phyloP scores from a whole-genome alignment of 1,284 basidiomycete species.

The Rhodotorula sp. region DNA sequence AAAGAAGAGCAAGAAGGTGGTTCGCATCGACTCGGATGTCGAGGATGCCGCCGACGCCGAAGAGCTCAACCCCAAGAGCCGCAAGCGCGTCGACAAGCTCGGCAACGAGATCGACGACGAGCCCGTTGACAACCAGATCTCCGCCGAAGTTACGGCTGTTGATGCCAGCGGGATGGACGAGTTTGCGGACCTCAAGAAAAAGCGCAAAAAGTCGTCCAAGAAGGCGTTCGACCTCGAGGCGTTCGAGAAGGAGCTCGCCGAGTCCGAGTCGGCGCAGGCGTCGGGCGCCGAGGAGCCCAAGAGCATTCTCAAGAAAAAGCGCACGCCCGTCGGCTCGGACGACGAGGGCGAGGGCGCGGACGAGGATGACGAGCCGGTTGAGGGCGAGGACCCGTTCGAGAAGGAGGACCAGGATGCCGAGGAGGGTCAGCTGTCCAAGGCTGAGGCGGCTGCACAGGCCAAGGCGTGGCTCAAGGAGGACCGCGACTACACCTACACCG shows the following conservation, averaged over 20 bases:
- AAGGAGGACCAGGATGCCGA: slow-evolving; percentile 62
- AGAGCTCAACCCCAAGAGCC: slow-evolving; percentile 1
- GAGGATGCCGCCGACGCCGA: slow-evolving; percentile 23
- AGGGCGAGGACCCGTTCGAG: slow-evolving; percentile 49
- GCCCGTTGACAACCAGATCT: slow-evolving; percentile 46
- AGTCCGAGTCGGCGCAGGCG: slow-evolving; percentile 47
- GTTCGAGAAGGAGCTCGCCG: slow-evolving; percentile 80
- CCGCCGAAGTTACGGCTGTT: slow-evolving; percentile 32
- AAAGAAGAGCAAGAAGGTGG: slow-evolving; percentile 56
- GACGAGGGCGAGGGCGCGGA: slow-evolving; percentile 56
- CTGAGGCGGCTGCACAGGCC: slow-evolving; percentile 64
- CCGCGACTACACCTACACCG: slow-evolving; percentile 90
- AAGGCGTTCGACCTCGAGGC: slow-evolving; percentile 62
- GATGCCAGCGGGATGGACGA: slow-evolving; percentile 49
- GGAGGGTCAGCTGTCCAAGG: slow-evolving; percentile 66
- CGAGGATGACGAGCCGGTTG: slow-evolving; percentile 62
- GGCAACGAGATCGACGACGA: slow-evolving; percentile 71
- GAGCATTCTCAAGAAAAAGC: slow-evolving; percentile 27
- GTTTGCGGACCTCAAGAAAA: slow-evolving; percentile 47
- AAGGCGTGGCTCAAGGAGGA: slow-evolving; percentile 76
- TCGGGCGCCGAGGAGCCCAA: slow-evolving; percentile 21
- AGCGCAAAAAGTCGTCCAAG: slow-evolving; percentile 53
- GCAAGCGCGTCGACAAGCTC: slow-evolving; percentile 56
- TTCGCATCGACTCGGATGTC: slow-evolving; percentile 32
- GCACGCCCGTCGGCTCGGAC: slow-evolving; percentile 42